Percentiles rank a stretch among this genome's conserved stretches.
Conservation (phyloP, 768 basidiomycete species). For the Lactarius quietus region DNA sequence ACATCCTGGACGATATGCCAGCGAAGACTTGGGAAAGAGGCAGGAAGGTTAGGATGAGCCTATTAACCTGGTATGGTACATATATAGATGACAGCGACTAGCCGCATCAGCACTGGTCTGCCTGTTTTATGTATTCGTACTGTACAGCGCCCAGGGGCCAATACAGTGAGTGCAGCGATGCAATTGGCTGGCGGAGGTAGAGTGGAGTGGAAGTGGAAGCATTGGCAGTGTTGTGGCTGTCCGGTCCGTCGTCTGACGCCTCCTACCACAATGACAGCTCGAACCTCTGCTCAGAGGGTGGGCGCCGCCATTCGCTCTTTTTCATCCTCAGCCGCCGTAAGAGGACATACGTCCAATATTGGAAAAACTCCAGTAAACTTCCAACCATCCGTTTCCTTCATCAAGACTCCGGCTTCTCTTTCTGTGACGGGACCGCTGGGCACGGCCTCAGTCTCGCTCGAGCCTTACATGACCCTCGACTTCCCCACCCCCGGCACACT, state of each 20-base stretch:
- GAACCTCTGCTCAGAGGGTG: slow-evolving; percentile 13
- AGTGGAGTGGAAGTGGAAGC: not conserved
- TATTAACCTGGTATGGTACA: not conserved
- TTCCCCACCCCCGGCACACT: slow-evolving; percentile 36
- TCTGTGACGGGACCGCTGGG: slow-evolving; percentile 60
- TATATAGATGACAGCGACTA: not conserved
- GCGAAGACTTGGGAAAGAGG: not conserved
- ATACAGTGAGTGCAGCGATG: not conserved
- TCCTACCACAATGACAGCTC: slow-evolving; percentile 11
- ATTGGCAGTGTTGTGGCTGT: not conserved
- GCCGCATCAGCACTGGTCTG: not conserved
- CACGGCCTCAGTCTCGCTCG: slow-evolving; percentile 44
- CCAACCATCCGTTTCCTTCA: slow-evolving; percentile 47
- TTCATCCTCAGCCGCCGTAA: slow-evolving; percentile 15
- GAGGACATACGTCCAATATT: slow-evolving; percentile 41
- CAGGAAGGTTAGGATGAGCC: not conserved
- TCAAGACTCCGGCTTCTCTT: slow-evolving; percentile 37
- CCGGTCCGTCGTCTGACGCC: not conserved
- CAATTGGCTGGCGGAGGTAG: not conserved
- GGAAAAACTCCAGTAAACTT: slow-evolving; percentile 49
- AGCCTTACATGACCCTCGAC: slow-evolving; percentile 43
- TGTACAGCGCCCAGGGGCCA: not conserved
- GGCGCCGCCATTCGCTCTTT: slow-evolving; percentile 18
- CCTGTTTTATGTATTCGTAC: not conserved
- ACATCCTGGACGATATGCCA: slow-evolving; percentile 1